These are phyloP conservation scores for Trapa bicornis DNA, from an alignment of 345 rosid species.

Conservation along the genomic window DNA sequence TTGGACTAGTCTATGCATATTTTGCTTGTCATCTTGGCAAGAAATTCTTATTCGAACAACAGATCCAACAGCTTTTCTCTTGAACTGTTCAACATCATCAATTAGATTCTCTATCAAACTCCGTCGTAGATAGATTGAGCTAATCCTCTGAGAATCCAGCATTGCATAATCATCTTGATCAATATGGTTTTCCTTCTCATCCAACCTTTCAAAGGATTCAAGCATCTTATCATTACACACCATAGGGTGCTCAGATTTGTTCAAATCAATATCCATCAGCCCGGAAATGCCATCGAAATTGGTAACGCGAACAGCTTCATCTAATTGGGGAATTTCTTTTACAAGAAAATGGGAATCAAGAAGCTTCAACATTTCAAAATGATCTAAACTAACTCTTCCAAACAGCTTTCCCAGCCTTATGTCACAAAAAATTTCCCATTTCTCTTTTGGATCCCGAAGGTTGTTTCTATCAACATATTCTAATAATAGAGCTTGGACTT, in stretches of 20 bases:
- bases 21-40: constrained; percentile 59
- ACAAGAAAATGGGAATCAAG: constrained; percentile 61
- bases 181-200: constrained; percentile 27
- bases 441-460: constrained; percentile 46
- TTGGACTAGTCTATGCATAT: constrained; percentile 70
- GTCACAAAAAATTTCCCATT: constrained; percentile 8
- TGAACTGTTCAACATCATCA: constrained; percentile 47
- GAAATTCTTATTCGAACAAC: constrained; percentile 68
- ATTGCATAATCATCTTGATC: constrained; percentile 57
- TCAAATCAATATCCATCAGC: constrained; percentile 23
- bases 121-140: constrained; percentile 58
- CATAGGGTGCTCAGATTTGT: constrained; percentile 18
- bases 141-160: constrained; percentile 71
- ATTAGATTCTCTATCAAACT: constrained; percentile 51
- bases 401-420: constrained; percentile 48
- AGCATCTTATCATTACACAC: constrained; percentile 32
- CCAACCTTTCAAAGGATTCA: constrained; percentile 33
- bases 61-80: constrained; percentile 71
- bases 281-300: constrained; percentile 22
- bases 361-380: constrained; percentile 85
- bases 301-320: constrained; percentile 19
- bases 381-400: constrained; percentile 57
- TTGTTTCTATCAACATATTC: constrained; percentile 50
- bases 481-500: constrained; percentile 59
- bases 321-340: constrained; percentile 26